Conservation (phyloP, 352 stramenopile genomes). For the Aphanomyces cochlioides region DNA sequence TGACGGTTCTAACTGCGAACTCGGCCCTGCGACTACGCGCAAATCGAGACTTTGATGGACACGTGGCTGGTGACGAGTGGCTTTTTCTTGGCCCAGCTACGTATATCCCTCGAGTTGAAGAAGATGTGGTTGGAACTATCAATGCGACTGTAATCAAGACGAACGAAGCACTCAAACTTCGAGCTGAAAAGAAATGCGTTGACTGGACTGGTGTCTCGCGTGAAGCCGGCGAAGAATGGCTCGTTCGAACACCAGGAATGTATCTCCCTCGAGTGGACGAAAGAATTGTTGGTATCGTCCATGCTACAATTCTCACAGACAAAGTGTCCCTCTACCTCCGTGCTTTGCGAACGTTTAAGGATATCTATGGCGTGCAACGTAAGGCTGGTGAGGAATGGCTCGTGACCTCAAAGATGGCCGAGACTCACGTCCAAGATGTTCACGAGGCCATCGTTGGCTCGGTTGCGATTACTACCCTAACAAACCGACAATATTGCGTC, state of each 20-base stretch:
- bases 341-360: slow-evolving; percentile 65
- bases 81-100: slow-evolving; percentile 67
- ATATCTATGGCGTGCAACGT: slow-evolving; percentile 64
- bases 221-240: slow-evolving; percentile 74
- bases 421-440: slow-evolving; percentile 75
- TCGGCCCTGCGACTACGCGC: slow-evolving; percentile 59
- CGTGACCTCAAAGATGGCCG: slow-evolving; percentile 60
- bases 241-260: slow-evolving; percentile 62
- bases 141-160: slow-evolving; percentile 67
- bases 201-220: slow-evolving; percentile 56
- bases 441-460: slow-evolving; percentile 66
- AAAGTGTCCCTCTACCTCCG: slow-evolving; percentile 61
- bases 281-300: slow-evolving; percentile 53
- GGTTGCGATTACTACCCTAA: slow-evolving; percentile 60
- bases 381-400: slow-evolving; percentile 79
- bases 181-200: slow-evolving; percentile 74
- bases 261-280: slow-evolving; percentile 79
- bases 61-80: slow-evolving; percentile 68
- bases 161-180: slow-evolving; percentile 78
- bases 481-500: slow-evolving; percentile 80
- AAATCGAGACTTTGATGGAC: slow-evolving; percentile 52
- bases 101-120: slow-evolving; percentile 70
- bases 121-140: slow-evolving; percentile 56
- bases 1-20: slow-evolving; percentile 58
- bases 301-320: slow-evolving; percentile 61